Evolutionary conservation across 2,329 filamentous ascomycete species (phyloP).

Genomic region (Nannizzia gypsea): DNA sequence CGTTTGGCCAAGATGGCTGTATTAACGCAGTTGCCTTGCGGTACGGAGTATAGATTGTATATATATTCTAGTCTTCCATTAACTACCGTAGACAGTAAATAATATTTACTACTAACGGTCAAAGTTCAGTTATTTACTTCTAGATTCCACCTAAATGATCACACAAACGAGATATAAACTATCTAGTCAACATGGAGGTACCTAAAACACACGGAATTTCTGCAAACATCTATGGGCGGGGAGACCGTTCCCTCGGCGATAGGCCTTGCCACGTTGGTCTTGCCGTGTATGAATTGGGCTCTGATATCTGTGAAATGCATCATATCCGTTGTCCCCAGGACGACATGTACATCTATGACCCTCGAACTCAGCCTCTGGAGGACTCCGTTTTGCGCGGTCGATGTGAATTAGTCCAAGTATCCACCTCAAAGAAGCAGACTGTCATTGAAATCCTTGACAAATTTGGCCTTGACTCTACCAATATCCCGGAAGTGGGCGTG

Average conservation of each 20-base stretch:
- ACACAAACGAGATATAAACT: not conserved
- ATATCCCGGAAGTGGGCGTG: slow-evolving; percentile 15
- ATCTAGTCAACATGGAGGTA: not conserved
- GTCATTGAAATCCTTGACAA: slow-evolving; percentile 6
- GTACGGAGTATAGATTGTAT: no score
- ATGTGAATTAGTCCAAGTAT: slow-evolving; percentile 14
- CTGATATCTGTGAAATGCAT: slow-evolving; percentile 17
- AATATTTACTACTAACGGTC: no score
- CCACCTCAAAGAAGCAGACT: slow-evolving; percentile 5
- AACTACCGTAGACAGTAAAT: no score
- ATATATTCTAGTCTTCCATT: not conserved
- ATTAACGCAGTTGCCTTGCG: no score
- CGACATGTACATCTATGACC: slow-evolving; percentile 16
- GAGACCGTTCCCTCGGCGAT: slow-evolving; percentile 15
- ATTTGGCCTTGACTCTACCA: slow-evolving; percentile 11
- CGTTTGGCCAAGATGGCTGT: no score
- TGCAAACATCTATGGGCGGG: slow-evolving; percentile 18
- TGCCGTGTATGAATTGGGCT: slow-evolving; percentile 14
- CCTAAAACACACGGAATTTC: slow-evolving; percentile 11
- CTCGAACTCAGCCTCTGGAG: slow-evolving; percentile 15
- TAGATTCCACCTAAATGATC: not conserved
- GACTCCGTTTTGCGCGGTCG: slow-evolving; percentile 15
- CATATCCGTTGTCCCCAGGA: slow-evolving; percentile 17
- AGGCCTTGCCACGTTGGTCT: slow-evolving; percentile 17
- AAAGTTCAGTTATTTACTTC: no score